phyloP scores from a whole-genome alignment of 2,329 filamentous ascomycete species.

The Paecilomyces dactylethromorphus region DNA sequence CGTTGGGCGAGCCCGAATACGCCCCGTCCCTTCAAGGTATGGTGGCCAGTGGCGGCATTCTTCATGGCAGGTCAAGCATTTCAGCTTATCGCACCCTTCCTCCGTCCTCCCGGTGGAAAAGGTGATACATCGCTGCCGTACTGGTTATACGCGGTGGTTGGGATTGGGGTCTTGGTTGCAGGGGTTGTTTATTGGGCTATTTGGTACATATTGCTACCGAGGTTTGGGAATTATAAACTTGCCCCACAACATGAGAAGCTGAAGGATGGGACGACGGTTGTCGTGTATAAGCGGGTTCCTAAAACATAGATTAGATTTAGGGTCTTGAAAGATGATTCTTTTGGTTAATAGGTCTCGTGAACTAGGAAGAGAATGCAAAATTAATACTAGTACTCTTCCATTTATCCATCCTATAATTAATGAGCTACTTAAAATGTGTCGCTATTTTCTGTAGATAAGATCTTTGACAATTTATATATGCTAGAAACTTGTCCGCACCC shows the following conservation, averaged over 20 bases:
- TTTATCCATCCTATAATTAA: too few relatives aligned
- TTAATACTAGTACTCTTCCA: too few relatives aligned
- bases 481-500: too few relatives aligned
- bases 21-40: constrained; percentile 41
- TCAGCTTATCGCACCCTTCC: constrained; percentile 53
- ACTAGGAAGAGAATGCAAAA: too few relatives aligned
- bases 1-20: constrained; percentile 18
- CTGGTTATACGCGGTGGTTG: constrained; percentile 43
- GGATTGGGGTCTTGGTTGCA: constrained; percentile 37
- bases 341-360: too few relatives aligned
- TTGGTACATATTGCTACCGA: constrained; percentile 12
- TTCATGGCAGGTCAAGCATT: constrained; percentile 58
- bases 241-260: constrained; percentile 10
- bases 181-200: constrained; percentile 45
- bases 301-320: not conserved
- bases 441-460: too few relatives aligned
- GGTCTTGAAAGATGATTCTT: too few relatives aligned
- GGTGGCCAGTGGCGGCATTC: constrained; percentile 32
- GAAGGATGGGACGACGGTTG: constrained; percentile 14
- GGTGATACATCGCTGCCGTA: constrained; percentile 45
- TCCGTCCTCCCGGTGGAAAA: constrained; percentile 37
- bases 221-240: constrained; percentile 10
- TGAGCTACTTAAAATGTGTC: too few relatives aligned
- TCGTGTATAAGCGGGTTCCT: constrained; percentile 10
- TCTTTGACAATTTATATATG: too few relatives aligned